Conservation (phyloP, 768 basidiomycete species). For the Boletus sp. region DNA sequence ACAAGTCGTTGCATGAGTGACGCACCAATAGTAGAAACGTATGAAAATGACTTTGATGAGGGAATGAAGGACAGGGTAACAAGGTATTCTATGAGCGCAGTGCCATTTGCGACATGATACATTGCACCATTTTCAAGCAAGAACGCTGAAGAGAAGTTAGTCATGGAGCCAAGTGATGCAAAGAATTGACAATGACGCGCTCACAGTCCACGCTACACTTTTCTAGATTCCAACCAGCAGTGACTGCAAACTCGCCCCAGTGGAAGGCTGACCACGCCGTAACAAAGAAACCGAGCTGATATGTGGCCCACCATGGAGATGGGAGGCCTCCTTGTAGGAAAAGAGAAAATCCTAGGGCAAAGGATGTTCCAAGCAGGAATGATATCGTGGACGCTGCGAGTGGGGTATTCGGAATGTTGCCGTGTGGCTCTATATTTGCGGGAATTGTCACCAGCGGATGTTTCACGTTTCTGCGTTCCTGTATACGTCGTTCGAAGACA, state of each 20-base stretch:
- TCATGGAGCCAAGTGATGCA: not conserved
- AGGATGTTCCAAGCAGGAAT: conserved; percentile 78
- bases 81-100: conserved; percentile 80
- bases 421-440: conserved; percentile 35
- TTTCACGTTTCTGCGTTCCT: conserved; percentile 36
- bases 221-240: conserved; percentile 92
- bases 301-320: conserved; percentile 60
- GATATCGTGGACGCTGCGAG: conserved; percentile 75
- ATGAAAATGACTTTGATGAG: conserved; percentile 55
- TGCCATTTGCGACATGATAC: conserved; percentile 83
- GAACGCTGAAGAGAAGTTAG: conserved; percentile 59
- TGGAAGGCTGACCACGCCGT: conserved; percentile 88
- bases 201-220: conserved; percentile 93
- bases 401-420: conserved; percentile 86
- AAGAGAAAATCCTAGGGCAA: conserved; percentile 54
- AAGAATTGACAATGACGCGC: conserved; percentile 29
- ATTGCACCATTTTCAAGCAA: conserved; percentile 84
- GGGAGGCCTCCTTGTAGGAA: conserved; percentile 48
- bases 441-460: conserved; percentile 60
- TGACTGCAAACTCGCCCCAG: conserved; percentile 91
- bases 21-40: conserved; percentile 60
- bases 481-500: conserved; percentile 43
- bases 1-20: conserved; percentile 1
- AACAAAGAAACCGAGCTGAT: conserved; percentile 80
- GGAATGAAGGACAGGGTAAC: conserved; percentile 68